Base-by-base conservation (phyloP, 495 filamentous ascomycete genomes). In the Hypoxylon perforatum region DNA sequence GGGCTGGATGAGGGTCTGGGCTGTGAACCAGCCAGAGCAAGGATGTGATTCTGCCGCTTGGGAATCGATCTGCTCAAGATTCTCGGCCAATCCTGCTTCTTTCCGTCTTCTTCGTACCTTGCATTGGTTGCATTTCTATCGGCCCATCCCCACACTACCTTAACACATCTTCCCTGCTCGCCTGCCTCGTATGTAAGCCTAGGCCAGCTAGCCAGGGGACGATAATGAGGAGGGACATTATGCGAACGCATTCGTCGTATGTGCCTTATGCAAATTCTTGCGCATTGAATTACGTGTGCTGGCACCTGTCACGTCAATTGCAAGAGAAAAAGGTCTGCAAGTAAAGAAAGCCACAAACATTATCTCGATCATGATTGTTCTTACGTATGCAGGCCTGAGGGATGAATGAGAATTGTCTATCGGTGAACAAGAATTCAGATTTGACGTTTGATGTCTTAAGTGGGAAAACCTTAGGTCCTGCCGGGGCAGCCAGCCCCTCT, bases 1-100 rank as follows among this genome's bases (percentile, higher is more conserved):
- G 62, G 54, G 54, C 66, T 61, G 61, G 53, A 49, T 57, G 61
- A 62, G 41, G 50, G 46, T 61, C 51, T 61, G 5, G 47, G 55
- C 35, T 35, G 57, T n/a, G n/a, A n/a, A 28, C 25, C 3, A 28
- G 7, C 7, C 25, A 28, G 25, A 28, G 25, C 25, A 28, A 28
- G 25, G 25, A 28, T 28, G 25, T 28, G 25, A 3, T 28, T 28
- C 25, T 28, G 25, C 25, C 25, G 25, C 25, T 28, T 28, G 25
- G 25, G 25, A 28, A 28, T 28, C 25, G 25, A 28, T 28, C 42
- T 23, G 19, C 44, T 47, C 9, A 5, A 17, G 12, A 17, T n/a
- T 42, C 5, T n/a, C 15, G 5, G n/a, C n/a, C 39, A 42, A 17
- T 38, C 35, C n/a, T 50, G n/a, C n/a, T 15, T 39, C 35, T 23